A percentile compares a stretch with the other conserved stretches of the same genome.
Conservation (phyloP, 345 rosid species). For the Alliaria petiolata region DNA sequence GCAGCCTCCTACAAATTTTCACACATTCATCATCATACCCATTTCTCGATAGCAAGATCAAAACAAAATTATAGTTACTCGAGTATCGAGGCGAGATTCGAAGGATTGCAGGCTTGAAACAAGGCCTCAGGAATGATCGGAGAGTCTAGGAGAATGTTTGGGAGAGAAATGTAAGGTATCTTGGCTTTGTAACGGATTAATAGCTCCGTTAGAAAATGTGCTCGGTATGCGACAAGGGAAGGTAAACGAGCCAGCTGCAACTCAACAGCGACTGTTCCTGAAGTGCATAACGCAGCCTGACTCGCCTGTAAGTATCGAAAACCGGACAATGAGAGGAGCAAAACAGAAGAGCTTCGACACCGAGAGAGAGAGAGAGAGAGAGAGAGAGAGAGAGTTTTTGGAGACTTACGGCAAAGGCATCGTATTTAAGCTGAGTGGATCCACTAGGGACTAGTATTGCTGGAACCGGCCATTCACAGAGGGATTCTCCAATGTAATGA, state of each 20-base stretch:
- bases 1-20: slow-evolving; percentile 49
- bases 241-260: slow-evolving; percentile 79
- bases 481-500: slow-evolving; percentile 35
- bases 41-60: not conserved
- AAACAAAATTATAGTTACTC: slow-evolving; percentile 12
- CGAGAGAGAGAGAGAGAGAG: too few species aligned
- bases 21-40: not conserved
- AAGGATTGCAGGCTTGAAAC: slow-evolving; percentile 67
- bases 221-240: slow-evolving; percentile 80
- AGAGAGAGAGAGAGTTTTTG: not conserved
- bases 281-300: slow-evolving; percentile 78
- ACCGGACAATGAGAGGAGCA: not conserved
- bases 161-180: slow-evolving; percentile 80
- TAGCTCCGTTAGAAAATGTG: slow-evolving; percentile 76
- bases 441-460: slow-evolving; percentile 69
- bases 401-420: slow-evolving; percentile 68
- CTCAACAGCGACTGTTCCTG: slow-evolving; percentile 94
- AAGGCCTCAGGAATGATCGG: slow-evolving; percentile 82
- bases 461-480: slow-evolving; percentile 73
- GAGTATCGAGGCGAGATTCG: slow-evolving; percentile 49
- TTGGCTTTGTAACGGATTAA: slow-evolving; percentile 73
- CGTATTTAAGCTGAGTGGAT: slow-evolving; percentile 55
- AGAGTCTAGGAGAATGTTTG: slow-evolving; percentile 73
- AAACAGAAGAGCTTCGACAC: too few species aligned
- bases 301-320: slow-evolving; percentile 58